These are phyloP conservation scores for Sphagnum contortum DNA, from an alignment of 225 moss, liverwort and hornwort genomes.

Conservation along the genomic window DNA sequence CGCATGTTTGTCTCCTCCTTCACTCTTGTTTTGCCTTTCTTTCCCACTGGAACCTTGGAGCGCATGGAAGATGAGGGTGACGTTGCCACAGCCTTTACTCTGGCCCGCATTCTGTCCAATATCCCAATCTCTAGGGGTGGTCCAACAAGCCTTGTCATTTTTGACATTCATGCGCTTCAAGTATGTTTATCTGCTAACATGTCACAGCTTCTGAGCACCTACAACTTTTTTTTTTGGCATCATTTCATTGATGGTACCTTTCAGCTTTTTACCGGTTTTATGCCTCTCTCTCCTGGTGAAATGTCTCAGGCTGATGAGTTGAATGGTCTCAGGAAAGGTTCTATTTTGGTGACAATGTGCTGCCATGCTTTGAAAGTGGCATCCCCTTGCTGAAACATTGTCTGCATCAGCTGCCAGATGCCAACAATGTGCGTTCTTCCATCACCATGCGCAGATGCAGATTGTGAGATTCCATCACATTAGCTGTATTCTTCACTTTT, in stretches of 20 bases:
- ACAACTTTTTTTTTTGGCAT: not conserved
- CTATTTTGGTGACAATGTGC: constrained; percentile 95
- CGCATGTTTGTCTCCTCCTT: constrained; percentile 97
- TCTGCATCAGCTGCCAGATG: constrained; percentile 94
- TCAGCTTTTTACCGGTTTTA: not conserved
- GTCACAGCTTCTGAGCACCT: not conserved
- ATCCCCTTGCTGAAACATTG: constrained; percentile 97
- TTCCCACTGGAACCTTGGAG: constrained; percentile 96
- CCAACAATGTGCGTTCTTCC: constrained; percentile 47
- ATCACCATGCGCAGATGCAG: too few species aligned
- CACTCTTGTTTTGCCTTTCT: constrained; percentile 92
- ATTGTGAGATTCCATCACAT: too few species aligned
- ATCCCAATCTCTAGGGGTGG: constrained; percentile 99
- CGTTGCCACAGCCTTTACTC: constrained; percentile 92
- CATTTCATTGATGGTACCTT: not conserved
- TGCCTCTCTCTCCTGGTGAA: not conserved
- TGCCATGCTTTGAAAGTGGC: constrained; percentile 99
- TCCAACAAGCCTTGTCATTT: constrained; percentile 95
- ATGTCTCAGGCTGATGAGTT: not conserved
- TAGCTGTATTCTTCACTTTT: too few species aligned
- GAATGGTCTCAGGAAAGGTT: constrained; percentile 69
- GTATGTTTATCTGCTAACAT: constrained; percentile 18
- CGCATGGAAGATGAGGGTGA: constrained; percentile 99
- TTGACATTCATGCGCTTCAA: constrained; percentile 97
- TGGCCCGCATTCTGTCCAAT: constrained; percentile 85